Evolutionary conservation across 2,329 filamentous ascomycete genomes (phyloP).

Genomic region (Xylaria sp.): DNA sequence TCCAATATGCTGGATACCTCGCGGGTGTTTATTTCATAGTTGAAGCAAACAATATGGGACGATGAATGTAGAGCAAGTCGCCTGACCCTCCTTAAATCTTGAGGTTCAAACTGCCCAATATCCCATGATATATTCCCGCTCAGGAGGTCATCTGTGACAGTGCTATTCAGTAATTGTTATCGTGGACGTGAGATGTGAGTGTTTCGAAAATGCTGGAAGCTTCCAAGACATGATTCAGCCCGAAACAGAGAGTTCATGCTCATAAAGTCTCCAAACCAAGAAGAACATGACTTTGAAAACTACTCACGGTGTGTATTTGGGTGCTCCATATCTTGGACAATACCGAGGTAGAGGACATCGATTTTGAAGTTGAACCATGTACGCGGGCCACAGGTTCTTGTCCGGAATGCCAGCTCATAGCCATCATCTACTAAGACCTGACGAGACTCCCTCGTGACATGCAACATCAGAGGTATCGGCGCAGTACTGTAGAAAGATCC

Average conservation of each 20-base stretch:
- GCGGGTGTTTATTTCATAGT: background rate
- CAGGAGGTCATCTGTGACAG: conserved; percentile 12
- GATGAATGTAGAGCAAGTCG: conserved; percentile 27
- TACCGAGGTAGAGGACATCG: conserved; percentile 34
- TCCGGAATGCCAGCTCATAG: conserved; percentile 40
- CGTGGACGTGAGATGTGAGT: background rate
- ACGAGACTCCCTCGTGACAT: conserved; percentile 47
- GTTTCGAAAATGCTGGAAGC: background rate
- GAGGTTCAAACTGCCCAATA: conserved; percentile 36
- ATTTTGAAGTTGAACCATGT: conserved; percentile 42
- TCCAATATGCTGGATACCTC: conserved; percentile 17
- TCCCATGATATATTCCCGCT: conserved; percentile 32
- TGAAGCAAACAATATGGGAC: background rate
- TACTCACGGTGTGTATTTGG: background rate
- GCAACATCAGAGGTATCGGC: conserved; percentile 43
- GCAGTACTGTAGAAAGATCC: conserved; percentile 36
- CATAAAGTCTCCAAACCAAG: background rate
- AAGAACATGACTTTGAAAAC: background rate
- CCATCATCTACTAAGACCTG: conserved; percentile 32
- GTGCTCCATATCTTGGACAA: background rate
- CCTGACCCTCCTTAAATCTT: conserved; percentile 34
- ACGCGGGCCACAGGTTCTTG: conserved; percentile 35
- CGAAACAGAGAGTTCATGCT: background rate
- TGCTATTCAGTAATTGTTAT: background rate
- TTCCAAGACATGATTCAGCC: too few relatives aligned